Evolutionary conservation across 495 filamentous ascomycete genomes (phyloP).

Genomic region (Lasiosphaeria hispida): DNA sequence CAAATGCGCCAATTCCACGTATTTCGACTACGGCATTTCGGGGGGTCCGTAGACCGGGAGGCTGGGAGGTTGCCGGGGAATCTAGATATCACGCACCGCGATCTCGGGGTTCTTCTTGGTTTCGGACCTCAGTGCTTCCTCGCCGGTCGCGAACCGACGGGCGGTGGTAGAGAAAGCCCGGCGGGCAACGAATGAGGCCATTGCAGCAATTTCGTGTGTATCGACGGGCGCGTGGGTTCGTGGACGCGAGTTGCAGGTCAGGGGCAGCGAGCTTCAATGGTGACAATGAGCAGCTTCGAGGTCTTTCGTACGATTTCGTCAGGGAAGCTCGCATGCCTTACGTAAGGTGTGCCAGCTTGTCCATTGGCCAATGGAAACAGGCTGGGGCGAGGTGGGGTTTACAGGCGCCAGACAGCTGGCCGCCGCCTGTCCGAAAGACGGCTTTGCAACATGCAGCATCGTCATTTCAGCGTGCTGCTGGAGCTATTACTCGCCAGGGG

Average conservation of each 20-base stretch:
- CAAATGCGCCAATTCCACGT: too few relatives aligned
- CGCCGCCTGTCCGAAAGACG: background rate
- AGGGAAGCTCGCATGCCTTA: conserved; percentile 16
- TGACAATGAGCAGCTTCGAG: background rate
- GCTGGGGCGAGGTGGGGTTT: background rate
- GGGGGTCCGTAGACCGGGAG: background rate
- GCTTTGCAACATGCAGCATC: background rate
- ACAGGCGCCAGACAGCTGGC: background rate
- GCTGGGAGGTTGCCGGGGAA: background rate
- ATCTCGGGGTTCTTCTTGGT: conserved; percentile 54
- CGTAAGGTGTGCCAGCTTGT: conserved; percentile 11
- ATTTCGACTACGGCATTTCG: background rate
- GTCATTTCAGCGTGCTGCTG: background rate
- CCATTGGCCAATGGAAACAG: conserved; percentile 2
- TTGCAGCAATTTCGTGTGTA: conserved; percentile 24
- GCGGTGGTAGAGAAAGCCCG: conserved; percentile 46
- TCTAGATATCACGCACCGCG: conserved; percentile 41
- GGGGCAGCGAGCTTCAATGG: conserved; percentile 4
- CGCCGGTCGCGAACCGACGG: conserved; percentile 40
- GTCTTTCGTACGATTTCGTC: conserved; percentile 24
- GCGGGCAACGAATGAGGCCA: conserved; percentile 49
- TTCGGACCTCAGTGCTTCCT: conserved; percentile 46
- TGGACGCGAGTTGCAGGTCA: conserved; percentile 15
- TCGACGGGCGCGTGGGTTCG: conserved; percentile 3
- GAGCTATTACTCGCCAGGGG: background rate